These are phyloP conservation scores for Fistulinella staudtii DNA, from an alignment of 1,284 basidiomycete species.

Conservation along the genomic window DNA sequence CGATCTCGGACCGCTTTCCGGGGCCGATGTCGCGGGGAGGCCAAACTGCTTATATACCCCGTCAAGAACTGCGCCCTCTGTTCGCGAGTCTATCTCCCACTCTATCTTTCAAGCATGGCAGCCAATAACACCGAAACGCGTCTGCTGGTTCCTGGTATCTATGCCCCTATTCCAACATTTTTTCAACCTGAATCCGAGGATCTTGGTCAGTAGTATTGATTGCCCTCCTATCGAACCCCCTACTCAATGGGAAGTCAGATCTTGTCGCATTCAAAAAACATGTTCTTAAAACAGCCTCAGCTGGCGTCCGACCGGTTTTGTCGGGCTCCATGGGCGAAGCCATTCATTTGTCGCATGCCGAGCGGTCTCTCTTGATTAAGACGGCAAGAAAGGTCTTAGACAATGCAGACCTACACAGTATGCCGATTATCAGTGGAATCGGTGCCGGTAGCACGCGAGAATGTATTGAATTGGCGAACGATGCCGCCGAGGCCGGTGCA, in stretches of 20 bases:
- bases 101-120: conserved; percentile 23
- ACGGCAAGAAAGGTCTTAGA: conserved; percentile 73
- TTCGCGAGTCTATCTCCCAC: too few relatives aligned
- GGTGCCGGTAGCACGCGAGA: conserved; percentile 80
- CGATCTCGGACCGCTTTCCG: conserved; percentile 12
- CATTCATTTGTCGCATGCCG: conserved; percentile 71
- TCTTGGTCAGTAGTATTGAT: conserved; percentile 53
- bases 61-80: not conserved
- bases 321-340: conserved; percentile 85
- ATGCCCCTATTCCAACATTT: conserved; percentile 84
- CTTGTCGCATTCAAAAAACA: conserved; percentile 70
- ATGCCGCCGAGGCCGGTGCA: conserved; percentile 78
- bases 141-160: conserved; percentile 73
- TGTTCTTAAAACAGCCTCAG: conserved; percentile 63
- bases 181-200: conserved; percentile 76
- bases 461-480: conserved; percentile 67
- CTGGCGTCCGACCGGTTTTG: conserved; percentile 74
- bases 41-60: conserved; percentile 14
- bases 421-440: conserved; percentile 80
- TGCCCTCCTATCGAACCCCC: not conserved
- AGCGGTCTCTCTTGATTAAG: conserved; percentile 68
- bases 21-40: not conserved
- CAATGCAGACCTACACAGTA: conserved; percentile 50
- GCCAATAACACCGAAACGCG: conserved; percentile 39
- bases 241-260: conserved; percentile 44